Conservation (phyloP, 2,329 filamentous ascomycete species). For the Westerdykella aurantiaca region DNA sequence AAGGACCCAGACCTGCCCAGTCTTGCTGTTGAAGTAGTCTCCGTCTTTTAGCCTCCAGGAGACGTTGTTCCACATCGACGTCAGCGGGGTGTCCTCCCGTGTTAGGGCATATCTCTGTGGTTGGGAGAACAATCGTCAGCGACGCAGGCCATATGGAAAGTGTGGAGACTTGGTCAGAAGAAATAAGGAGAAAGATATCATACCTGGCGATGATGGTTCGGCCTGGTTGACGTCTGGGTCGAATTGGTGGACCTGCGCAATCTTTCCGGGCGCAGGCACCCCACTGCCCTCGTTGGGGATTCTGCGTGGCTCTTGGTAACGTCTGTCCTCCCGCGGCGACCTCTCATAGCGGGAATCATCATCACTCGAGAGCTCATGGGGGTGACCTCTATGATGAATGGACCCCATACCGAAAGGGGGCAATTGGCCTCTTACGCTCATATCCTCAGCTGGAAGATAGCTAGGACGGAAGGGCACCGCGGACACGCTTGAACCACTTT, state of each 20-base stretch:
- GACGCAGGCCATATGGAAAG: neutral
- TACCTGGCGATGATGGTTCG: too few relatives aligned
- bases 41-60: constrained; percentile 25
- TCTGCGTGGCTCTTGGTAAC: too few relatives aligned
- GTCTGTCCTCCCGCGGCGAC: too few relatives aligned
- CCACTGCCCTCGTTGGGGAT: too few relatives aligned
- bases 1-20: constrained; percentile 31
- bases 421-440: constrained; percentile 5
- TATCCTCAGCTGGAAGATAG: constrained; percentile 14
- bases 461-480: constrained; percentile 19
- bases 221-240: too few relatives aligned
- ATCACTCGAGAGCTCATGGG: neutral
- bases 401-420: constrained; percentile 7
- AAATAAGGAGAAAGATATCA: too few relatives aligned
- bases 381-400: constrained; percentile 9
- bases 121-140: constrained; percentile 3
- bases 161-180: too few relatives aligned
- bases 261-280: too few relatives aligned
- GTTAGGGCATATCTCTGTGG: neutral
- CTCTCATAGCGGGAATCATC: too few relatives aligned
- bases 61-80: constrained; percentile 10
- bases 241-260: too few relatives aligned
- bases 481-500: constrained; percentile 12
- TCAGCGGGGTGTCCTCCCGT: constrained; percentile 5
- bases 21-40: constrained; percentile 27